Base-by-base conservation (phyloP, 768 basidiomycete genomes). In the Trametes elegans region DNA sequence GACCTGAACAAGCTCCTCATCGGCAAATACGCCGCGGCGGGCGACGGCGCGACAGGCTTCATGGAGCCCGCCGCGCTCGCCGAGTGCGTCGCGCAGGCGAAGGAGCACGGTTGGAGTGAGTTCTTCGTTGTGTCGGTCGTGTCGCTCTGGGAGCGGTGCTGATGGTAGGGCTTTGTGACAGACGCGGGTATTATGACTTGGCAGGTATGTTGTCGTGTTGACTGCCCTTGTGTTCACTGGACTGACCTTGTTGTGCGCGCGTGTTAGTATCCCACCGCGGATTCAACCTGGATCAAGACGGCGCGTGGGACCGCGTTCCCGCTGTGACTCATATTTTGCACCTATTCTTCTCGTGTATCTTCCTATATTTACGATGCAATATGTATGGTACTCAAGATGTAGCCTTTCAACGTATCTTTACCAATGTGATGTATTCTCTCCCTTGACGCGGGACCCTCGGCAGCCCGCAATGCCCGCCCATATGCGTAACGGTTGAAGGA, bases 1-100 rank as follows among this genome's bases (percentile, higher is more conserved):
- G 67, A 76, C 1, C 62, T 80, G 42, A 66, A 76, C 64, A 88
- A 90, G 69, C 74, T 88, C 48, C 80, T 88, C 57, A 85, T 90
- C 63, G 87, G 86, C 3, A 90, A 90, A 67, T 85, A 85, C 5
- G 66, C 71, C 13, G 64, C 62, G 43, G 23, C 57, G 2, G 67
- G 47, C 5, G 70, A 66, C 26, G 76, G 79, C 2, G 59, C 55
- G 23, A 73, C 71, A 47, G 66, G 65, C 27, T 76, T 70, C 60
- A 70, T 76, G 62, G 57, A 54, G 29, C 39, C 55, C 31, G 21
- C 48, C 36, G 35, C 48, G 42, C 47, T 58, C 27, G 45, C 31
- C 18, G 40, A 18, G 42, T 62, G 38, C 42, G 38, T 49, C 16
- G 48, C 45, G 47, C 50, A 59, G 54, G 61, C 49, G 38, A 29